These are phyloP conservation scores for Purpureocillium lavendulum DNA, from an alignment of 2,329 filamentous ascomycete genomes.

Conservation along the genomic window DNA sequence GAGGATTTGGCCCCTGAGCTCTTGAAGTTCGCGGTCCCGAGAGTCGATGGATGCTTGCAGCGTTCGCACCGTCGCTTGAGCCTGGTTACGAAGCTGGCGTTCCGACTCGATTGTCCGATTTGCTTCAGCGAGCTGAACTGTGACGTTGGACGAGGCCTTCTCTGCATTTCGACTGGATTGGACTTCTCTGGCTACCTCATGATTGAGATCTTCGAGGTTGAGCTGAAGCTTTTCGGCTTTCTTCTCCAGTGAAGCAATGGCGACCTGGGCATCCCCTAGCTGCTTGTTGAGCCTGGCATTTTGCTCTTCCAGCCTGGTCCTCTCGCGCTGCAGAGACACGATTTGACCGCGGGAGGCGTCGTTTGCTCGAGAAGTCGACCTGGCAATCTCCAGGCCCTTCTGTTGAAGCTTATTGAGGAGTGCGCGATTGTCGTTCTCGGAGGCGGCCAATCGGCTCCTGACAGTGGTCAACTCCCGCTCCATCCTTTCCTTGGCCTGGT, in stretches of 20 bases:
- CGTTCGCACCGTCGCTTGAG: constrained; percentile 75
- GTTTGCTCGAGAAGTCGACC: constrained; percentile 76
- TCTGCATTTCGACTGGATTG: constrained; percentile 86
- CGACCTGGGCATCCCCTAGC: constrained; percentile 75
- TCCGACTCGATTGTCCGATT: constrained; percentile 89
- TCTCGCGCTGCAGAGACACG: constrained; percentile 70
- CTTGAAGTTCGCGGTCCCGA: constrained; percentile 71
- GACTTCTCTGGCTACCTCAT: constrained; percentile 83
- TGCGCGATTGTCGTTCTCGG: constrained; percentile 91
- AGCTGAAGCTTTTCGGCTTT: constrained; percentile 88
- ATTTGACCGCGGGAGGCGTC: constrained; percentile 77
- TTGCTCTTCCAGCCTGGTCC: constrained; percentile 73
- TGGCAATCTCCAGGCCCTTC: constrained; percentile 91
- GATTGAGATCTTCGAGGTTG: constrained; percentile 82
- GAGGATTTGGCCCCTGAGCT: constrained; percentile 72
- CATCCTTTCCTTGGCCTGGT: constrained; percentile 87
- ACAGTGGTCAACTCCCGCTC: constrained; percentile 87
- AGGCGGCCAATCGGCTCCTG: constrained; percentile 80
- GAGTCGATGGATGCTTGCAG: constrained; percentile 73
- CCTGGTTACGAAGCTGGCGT: constrained; percentile 73
- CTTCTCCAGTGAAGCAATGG: constrained; percentile 79
- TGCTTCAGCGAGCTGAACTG: constrained; percentile 76
- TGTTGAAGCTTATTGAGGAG: constrained; percentile 97
- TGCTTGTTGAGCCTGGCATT: constrained; percentile 74
- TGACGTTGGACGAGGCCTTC: constrained; percentile 72